Evolutionary conservation across 805 yeast genomes (phyloP), one percentile per base, ranked within the genome.

Genomic region (Cyberlindnera veronae): DNA sequence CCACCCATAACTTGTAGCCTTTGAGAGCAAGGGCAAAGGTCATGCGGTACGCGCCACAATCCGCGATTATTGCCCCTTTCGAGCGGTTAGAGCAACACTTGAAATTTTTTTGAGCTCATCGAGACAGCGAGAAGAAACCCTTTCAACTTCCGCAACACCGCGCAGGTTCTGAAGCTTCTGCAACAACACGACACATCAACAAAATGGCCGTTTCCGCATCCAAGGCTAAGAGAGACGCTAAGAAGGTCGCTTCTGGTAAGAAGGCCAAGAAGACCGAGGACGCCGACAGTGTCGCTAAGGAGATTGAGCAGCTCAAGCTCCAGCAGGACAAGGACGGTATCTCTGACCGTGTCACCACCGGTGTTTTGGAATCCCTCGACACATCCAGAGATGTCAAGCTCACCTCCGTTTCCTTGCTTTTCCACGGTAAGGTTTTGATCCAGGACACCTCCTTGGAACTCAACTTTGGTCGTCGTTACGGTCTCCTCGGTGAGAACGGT

Each of bases 401-500:
- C 56, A 80, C 91, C 15, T 85, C 96, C 36, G 86, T 89, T 31
- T 87, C 98, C 8, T 74, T 91, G 53, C 77, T 89, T 52, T 93
- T 93, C 82, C 99, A 93, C 68, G 99, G 99, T 71, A 91, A 90
- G 64, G 97, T 93, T 42, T 72, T 93, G 62, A 77, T 91, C 55
- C 96, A 88, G 69, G 98, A 93, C 68, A 84, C 97, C 29, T 75
- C 74, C 35, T 69, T 93, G 54, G 99, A 93, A 72, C 79, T 93
- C 68, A 93, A 93, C 71, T 91, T 81, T 66, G 99, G 98, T 63
- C 84, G 97, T 72, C 83, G 96, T 69, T 93, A 93, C 64, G 99
- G 99, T 71, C 75, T 93, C 48, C 76, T 93, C 61, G 99, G 99
- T 60, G 98, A 90, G 68, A 93, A 93, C 67, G 99, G 99, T 52